phyloP scores from a whole-genome alignment of 169 alveolate genomes.

The Ichthyophthirius multifiliis region DNA sequence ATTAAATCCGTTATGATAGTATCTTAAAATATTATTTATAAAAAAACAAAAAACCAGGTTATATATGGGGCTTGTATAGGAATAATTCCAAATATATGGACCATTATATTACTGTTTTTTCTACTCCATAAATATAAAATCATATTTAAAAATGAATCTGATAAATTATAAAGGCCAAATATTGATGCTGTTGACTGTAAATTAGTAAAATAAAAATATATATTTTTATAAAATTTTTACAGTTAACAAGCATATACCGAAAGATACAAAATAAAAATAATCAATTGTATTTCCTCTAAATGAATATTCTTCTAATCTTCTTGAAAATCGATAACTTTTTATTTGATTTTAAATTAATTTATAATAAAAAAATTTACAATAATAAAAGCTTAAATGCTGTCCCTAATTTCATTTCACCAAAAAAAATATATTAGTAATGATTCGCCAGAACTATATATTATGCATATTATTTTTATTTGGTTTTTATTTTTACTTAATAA shows the following conservation, averaged over 20 bases:
- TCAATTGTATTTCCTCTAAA: not conserved
- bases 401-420: not conserved
- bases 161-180: not conserved
- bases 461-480: not conserved
- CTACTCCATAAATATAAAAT: constrained; percentile 7
- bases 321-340: not conserved
- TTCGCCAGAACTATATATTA: not conserved
- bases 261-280: not conserved
- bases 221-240: not conserved
- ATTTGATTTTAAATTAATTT: not conserved
- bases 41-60: not conserved
- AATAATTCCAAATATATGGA: not conserved
- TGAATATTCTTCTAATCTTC: not conserved
- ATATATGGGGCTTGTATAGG: not conserved
- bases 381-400: not conserved
- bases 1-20: not conserved
- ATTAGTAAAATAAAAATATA: not conserved
- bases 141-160: not conserved
- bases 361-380: not conserved
- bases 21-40: not conserved
- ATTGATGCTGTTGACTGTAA: not conserved
- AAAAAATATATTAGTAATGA: not conserved
- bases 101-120: not conserved
- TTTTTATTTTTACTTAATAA: not conserved
- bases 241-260: not conserved